A percentile compares a stretch with the other conserved stretches of the same genome.
Evolutionary conservation across 495 filamentous ascomycete genomes (phyloP).

Genomic region (Astrocystis sublimbata): DNA sequence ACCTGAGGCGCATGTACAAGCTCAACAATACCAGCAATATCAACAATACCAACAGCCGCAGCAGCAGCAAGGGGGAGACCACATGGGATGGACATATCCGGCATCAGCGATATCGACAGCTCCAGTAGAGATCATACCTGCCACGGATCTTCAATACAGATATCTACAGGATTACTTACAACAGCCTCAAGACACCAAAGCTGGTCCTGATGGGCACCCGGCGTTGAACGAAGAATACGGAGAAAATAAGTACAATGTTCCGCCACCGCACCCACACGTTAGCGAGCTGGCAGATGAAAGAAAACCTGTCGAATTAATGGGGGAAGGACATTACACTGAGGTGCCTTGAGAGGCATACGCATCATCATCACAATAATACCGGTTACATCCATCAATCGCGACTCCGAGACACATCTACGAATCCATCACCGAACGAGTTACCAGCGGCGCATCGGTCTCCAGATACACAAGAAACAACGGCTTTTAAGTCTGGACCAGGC

Average conservation of each 20-base stretch:
- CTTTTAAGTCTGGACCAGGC: no score
- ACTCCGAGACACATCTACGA: no score
- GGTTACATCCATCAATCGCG: no score
- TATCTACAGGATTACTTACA: constrained; percentile 15
- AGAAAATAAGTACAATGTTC: constrained; percentile 1
- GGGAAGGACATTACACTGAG: constrained; percentile 30
- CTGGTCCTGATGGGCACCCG: neutral
- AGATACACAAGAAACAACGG: no score
- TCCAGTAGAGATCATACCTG: neutral
- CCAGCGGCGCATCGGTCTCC: no score
- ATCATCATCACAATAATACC: no score
- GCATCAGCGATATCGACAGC: neutral
- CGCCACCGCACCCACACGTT: constrained; percentile 3
- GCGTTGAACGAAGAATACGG: neutral
- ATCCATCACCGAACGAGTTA: no score
- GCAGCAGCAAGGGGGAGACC: neutral
- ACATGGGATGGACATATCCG: constrained; percentile 6
- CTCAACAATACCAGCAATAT: no score
- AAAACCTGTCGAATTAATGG: constrained; percentile 27
- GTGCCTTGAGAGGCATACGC: constrained; percentile 6
- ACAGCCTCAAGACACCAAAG: neutral
- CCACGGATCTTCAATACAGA: neutral
- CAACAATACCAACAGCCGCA: neutral
- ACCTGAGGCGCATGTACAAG: constrained; percentile 14
- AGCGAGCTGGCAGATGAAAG: constrained; percentile 22